Conservation (phyloP, 2,329 filamentous ascomycete genomes). For the Fusarium solani-melongenae region DNA sequence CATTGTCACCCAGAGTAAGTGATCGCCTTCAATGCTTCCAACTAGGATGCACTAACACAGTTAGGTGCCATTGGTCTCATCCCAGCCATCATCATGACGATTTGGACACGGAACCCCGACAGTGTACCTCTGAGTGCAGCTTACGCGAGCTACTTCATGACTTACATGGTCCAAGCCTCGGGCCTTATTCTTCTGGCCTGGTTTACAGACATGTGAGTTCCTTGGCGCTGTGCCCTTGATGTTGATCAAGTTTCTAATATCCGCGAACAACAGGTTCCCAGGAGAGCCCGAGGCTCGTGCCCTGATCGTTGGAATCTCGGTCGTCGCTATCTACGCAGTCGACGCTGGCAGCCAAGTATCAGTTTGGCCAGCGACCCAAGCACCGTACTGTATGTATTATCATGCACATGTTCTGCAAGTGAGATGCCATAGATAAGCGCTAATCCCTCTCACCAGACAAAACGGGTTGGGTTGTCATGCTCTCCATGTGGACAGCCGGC, state of each 20-base stretch:
- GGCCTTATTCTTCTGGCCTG: not conserved
- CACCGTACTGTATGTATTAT: not conserved
- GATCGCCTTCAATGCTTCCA: not conserved
- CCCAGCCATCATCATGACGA: not conserved
- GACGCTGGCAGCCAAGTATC: not conserved
- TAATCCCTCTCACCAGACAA: not conserved
- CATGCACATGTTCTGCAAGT: accelerated
- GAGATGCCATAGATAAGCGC: not conserved
- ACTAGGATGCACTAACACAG: not conserved
- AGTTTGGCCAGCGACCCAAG: not conserved
- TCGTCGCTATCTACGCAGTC: not conserved
- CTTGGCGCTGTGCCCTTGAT: no score
- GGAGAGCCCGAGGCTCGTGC: not conserved
- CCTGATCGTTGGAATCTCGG: not conserved
- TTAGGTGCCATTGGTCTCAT: not conserved
- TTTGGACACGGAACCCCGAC: not conserved
- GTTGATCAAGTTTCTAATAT: not conserved
- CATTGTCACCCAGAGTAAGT: not conserved
- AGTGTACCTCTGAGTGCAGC: not conserved
- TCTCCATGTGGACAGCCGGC: not conserved
- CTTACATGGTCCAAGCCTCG: not conserved
- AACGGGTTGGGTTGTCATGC: not conserved
- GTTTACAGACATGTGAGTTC: not conserved
- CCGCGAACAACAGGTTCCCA: not conserved
- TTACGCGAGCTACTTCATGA: not conserved